Base-by-base conservation (phyloP, 805 yeast species). In the Pichia phayaonensis region DNA sequence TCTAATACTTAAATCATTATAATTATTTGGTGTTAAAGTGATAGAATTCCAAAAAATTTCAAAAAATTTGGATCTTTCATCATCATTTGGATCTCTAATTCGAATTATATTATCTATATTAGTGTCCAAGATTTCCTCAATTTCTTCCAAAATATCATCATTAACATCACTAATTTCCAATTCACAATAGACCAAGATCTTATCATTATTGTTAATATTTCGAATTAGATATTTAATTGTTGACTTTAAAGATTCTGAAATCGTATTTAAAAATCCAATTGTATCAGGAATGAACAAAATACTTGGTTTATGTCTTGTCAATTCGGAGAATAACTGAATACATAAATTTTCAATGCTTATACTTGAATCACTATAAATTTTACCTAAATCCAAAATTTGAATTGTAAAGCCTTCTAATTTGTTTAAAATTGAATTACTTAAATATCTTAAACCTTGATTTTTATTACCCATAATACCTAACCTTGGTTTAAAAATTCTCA, bases 401-500 rank as follows among this genome's bases (percentile, higher is more conserved):
- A 89, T 83, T 61, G 89, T 92, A 59, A 84, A 88, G 0, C 97
- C 96, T 67, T 94, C 99, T 47, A 94, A 70, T 56, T 81, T 75
- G 59, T 89, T 85, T 47, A 92, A 70, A 11, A 90, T 72, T 0
- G 98, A 97, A 2, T 90, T 74, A 4, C 90, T 84, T 10, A 94
- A 63, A 63, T 92, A 90, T 56, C 81, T 85, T 60, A 90, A 97
- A 1, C 98, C 99, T 65, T 79, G 79, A 0, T 98, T 97, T 15
- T 73, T 69, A 1, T 72, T 70, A 6, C 98, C 97, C 42, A 80
- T 68, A 2, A 94, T 72, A 26, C 90, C 68, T 31, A 94, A 67
- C 56, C 94, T 78, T 2, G 99, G 99, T 55, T 86, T 79, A 63
- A 83, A 90, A 1, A 86, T 73, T 54, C 97, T 73, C 3, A 94